Base-by-base conservation (phyloP, 2,329 filamentous ascomycete species). In the Curvularia sp. region DNA sequence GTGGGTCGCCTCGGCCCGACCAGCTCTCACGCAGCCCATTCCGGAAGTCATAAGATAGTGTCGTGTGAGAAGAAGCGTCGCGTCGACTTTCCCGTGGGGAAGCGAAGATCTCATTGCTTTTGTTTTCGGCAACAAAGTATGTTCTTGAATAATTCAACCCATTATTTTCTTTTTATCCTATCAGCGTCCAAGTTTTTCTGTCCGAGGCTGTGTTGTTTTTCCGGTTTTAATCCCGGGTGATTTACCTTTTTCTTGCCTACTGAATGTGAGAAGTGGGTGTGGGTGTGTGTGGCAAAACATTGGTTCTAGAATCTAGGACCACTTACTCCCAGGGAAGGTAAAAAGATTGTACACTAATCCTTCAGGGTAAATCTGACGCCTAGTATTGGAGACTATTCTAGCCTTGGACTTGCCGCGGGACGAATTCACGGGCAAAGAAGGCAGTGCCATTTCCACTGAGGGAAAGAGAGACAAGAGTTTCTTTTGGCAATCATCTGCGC, bases 11-110 rank as follows among this genome's bases (percentile, higher is more conserved):
- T 33, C 42, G 42, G 51, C 33, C 55, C 51, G 51, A 58, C 44
- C 49, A 31, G 28, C n/a, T 31, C 26, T 7, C 24, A 38, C 26
- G 18, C 35, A 47, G 20, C 39, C 49, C 15, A 53, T 47, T 51
- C 13, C n/a, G 31, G 49, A 26, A 57, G 55, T 58, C 55, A 58
- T 49, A 30, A 58, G 55, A 24, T 30, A 13, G 35, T 50, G 48
- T 41, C 48, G 35, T 50, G 48, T 50, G 48, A 38, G 44, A 31
- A 31, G 28, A 33, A 28, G 44, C 28, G 22, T 39, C 33, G 47
- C 47, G 33, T 41, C 48, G 8, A 41, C 47, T 39, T 49, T 49
- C 47, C 47, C 47, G 48, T 39, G 48, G 48, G 48, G 35, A 41
- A 41, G 30, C 24, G 33, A 50, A 50, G 48, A 39, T 39, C 48